Conservation (phyloP, 116 monocot genomes). For the Dioscorea cayenensis region DNA sequence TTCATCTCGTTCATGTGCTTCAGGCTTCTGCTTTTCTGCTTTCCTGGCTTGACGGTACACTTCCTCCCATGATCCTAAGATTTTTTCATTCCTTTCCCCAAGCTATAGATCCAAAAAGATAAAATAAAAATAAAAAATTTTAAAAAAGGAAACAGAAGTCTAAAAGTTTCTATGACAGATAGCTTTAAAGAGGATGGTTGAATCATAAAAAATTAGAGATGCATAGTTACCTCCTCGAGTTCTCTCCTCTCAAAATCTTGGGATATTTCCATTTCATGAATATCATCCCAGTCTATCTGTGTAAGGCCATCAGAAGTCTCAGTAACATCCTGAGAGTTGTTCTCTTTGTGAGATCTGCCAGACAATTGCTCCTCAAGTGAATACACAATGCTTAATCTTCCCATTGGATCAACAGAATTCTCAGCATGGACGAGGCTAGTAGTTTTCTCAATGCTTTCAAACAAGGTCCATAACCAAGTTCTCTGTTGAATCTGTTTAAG, state of each 20-base stretch:
- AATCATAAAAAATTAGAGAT: slow-evolving; percentile 1
- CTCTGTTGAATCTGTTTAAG: slow-evolving; percentile 40
- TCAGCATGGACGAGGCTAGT: neutral
- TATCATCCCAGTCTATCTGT: slow-evolving; percentile 61
- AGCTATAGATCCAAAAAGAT: slow-evolving; percentile 33
- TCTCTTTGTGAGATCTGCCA: slow-evolving; percentile 13
- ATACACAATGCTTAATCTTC: slow-evolving; percentile 38
- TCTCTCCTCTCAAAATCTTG: slow-evolving; percentile 78
- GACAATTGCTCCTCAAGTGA: slow-evolving; percentile 42
- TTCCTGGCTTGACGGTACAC: slow-evolving; percentile 62
- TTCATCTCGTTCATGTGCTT: slow-evolving; percentile 75
- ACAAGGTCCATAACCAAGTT: slow-evolving; percentile 68
- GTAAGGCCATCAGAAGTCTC: slow-evolving; percentile 45
- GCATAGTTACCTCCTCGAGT: slow-evolving; percentile 58
- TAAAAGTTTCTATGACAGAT: neutral
- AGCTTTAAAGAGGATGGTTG: neutral
- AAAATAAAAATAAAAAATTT: neutral
- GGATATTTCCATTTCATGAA: slow-evolving; percentile 52
- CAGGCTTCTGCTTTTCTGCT: slow-evolving; percentile 66
- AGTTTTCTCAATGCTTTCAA: slow-evolving; percentile 25
- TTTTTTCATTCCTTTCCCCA: slow-evolving; percentile 69
- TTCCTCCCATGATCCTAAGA: slow-evolving; percentile 68
- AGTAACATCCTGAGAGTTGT: slow-evolving; percentile 13
- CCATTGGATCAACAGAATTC: neutral
- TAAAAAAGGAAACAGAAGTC: neutral